A percentile compares a stretch with the other conserved stretches of the same genome.
These are phyloP conservation scores for Erythrobasidium hasegawianum DNA, from an alignment of 1,284 basidiomycete genomes.

Conservation along the genomic window DNA sequence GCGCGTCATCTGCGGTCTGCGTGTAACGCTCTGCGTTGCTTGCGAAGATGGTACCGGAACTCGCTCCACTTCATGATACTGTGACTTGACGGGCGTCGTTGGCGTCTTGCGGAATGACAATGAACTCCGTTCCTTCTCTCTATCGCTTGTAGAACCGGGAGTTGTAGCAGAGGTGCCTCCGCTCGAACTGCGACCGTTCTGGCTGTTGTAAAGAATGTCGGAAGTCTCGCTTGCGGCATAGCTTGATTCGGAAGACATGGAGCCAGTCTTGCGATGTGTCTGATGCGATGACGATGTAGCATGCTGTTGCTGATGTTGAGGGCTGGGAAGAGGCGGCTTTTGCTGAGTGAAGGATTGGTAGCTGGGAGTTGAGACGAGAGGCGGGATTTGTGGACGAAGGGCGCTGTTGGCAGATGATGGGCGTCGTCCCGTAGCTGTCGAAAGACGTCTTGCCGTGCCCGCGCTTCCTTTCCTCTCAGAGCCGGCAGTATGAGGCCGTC, in stretches of 20 bases:
- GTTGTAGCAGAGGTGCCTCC: constrained; percentile 32
- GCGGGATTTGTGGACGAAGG: background rate
- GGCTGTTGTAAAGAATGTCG: constrained; percentile 30
- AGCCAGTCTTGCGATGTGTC: constrained; percentile 2
- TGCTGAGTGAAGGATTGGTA: constrained; percentile 9
- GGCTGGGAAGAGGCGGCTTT: constrained; percentile 1
- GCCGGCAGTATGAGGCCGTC: background rate
- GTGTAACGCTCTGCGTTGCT: background rate
- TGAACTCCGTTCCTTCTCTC: constrained; percentile 6
- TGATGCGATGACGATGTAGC: constrained; percentile 7
- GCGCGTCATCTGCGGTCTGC: background rate
- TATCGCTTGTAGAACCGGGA: constrained; percentile 14
- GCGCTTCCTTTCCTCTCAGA: constrained; percentile 1
- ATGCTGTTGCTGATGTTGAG: constrained; percentile 3
- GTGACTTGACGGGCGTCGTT: background rate
- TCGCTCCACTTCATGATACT: constrained; percentile 4
- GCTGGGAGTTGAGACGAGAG: background rate
- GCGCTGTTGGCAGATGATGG: constrained; percentile 1
- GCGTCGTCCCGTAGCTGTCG: background rate
- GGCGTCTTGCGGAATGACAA: background rate
- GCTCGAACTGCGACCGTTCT: constrained; percentile 23
- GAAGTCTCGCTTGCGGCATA: constrained; percentile 34
- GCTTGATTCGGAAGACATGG: constrained; percentile 30
- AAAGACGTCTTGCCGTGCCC: background rate
- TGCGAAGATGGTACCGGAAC: constrained; percentile 10